Evolutionary conservation across 352 stramenopile species (phyloP).

Genomic region (Phytophthora foliorum): DNA sequence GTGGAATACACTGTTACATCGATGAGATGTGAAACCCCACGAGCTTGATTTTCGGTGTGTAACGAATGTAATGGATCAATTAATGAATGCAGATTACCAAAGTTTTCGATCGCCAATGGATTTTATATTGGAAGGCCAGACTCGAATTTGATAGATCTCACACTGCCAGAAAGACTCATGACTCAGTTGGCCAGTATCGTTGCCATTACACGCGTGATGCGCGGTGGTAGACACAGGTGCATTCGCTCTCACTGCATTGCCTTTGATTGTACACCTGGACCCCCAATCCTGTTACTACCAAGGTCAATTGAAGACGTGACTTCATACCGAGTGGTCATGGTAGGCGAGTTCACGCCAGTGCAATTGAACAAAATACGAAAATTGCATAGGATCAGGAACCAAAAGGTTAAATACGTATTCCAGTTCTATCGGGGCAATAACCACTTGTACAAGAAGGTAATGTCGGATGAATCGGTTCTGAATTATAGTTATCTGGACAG

Average conservation of each 20-base stretch:
- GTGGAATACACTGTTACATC: slow-evolving; percentile 1
- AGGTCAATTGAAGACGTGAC: neutral
- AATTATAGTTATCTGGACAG: no score
- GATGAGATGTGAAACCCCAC: neutral
- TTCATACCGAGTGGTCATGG: slow-evolving; percentile 10
- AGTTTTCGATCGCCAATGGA: slow-evolving; percentile 6
- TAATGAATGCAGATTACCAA: neutral
- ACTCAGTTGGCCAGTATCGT: neutral
- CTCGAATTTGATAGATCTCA: no score
- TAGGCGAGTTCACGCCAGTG: slow-evolving; percentile 3
- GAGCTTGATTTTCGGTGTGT: slow-evolving; percentile 4
- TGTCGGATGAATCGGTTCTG: neutral
- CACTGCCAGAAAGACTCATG: slow-evolving; percentile 1
- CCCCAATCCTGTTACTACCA: neutral
- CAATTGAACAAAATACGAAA: neutral
- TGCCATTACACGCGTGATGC: neutral
- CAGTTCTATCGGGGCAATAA: slow-evolving; percentile 5
- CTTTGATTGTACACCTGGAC: neutral
- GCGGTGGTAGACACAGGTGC: neutral
- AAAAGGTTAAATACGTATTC: neutral
- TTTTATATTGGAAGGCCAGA: slow-evolving; percentile 5
- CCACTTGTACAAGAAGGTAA: neutral
- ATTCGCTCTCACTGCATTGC: neutral
- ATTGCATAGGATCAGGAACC: slow-evolving; percentile 7
- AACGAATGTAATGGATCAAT: no score